Evolutionary conservation across 805 yeast genomes (phyloP).

Genomic region (Zygotorulaspora danielsina): DNA sequence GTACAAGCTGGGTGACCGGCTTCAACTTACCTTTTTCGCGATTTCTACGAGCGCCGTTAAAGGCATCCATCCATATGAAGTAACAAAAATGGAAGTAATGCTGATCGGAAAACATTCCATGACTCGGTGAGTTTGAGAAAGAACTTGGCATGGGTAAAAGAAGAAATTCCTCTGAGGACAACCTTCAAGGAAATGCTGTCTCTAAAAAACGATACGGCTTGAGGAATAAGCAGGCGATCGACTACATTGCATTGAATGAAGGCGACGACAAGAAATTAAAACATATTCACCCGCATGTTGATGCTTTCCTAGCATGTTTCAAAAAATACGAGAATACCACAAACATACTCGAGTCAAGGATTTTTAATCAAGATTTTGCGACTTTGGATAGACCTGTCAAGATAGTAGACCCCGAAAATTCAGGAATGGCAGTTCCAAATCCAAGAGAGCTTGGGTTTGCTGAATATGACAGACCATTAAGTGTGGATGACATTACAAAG

Average conservation of each 20-base stretch:
- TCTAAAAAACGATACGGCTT: slow-evolving; percentile 46
- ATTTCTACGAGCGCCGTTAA: no score
- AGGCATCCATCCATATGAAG: no score
- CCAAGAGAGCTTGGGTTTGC: slow-evolving; percentile 13
- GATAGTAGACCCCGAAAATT: slow-evolving; percentile 22
- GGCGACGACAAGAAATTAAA: slow-evolving; percentile 54
- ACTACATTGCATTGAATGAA: slow-evolving; percentile 73
- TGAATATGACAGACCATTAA: slow-evolving; percentile 10
- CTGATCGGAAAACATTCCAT: no score
- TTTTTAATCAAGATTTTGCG: slow-evolving; percentile 19
- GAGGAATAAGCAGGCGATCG: slow-evolving; percentile 54
- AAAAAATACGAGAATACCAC: slow-evolving; percentile 19
- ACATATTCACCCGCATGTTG: slow-evolving; percentile 58
- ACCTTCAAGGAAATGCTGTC: background rate
- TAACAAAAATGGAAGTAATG: no score
- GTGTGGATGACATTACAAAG: slow-evolving; percentile 33
- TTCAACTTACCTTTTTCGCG: no score
- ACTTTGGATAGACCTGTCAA: slow-evolving; percentile 21
- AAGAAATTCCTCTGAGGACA: background rate
- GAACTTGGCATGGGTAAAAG: slow-evolving; percentile 3
- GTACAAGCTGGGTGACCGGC: no score
- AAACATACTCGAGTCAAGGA: slow-evolving; percentile 15
- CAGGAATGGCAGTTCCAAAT: slow-evolving; percentile 20
- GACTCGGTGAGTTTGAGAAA: no score
- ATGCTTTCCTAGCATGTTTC: slow-evolving; percentile 24